phyloP scores from a whole-genome alignment of 805 yeast genomes.

The Ogataea angusta region DNA sequence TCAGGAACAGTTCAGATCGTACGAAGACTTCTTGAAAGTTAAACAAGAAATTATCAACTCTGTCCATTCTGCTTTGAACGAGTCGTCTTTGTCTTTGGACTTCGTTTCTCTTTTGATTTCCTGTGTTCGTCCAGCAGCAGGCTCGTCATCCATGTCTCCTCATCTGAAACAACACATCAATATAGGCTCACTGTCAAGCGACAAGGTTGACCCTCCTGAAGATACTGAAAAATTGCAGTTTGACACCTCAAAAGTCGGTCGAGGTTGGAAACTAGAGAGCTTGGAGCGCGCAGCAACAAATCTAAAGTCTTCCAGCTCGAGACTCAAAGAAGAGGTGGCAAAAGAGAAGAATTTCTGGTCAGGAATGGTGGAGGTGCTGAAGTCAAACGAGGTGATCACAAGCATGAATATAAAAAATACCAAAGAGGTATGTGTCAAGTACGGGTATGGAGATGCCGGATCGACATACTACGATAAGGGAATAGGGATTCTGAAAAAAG shows the following conservation, averaged over 20 bases:
- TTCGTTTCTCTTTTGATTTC: constrained; percentile 82
- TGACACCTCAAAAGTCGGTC: constrained; percentile 42
- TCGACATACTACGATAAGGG: constrained; percentile 74
- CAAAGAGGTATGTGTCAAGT: constrained; percentile 69
- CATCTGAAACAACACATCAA: constrained; percentile 72
- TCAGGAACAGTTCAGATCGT: constrained; percentile 20
- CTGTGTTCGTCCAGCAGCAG: constrained; percentile 79
- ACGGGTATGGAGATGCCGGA: constrained; percentile 91
- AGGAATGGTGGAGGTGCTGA: constrained; percentile 40
- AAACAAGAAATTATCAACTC: constrained; percentile 51
- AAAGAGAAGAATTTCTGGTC: constrained; percentile 72
- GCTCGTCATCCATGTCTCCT: constrained; percentile 84
- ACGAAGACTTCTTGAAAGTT: constrained; percentile 44
- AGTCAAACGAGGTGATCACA: constrained; percentile 59
- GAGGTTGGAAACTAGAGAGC: constrained; percentile 85
- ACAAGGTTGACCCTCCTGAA: constrained; percentile 33
- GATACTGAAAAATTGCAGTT: constrained; percentile 18
- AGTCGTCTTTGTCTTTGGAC: constrained; percentile 83
- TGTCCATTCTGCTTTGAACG: constrained; percentile 73
- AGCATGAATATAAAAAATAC: constrained; percentile 59
- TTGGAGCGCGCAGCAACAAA: constrained; percentile 51
- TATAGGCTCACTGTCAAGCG: constrained; percentile 65
- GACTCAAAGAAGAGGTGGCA: constrained; percentile 50
- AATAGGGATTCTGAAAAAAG: constrained; percentile 62
- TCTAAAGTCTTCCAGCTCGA: constrained; percentile 48